Base-by-base conservation (phyloP, 306 rosid genomes). In the Cicer judaicum region DNA sequence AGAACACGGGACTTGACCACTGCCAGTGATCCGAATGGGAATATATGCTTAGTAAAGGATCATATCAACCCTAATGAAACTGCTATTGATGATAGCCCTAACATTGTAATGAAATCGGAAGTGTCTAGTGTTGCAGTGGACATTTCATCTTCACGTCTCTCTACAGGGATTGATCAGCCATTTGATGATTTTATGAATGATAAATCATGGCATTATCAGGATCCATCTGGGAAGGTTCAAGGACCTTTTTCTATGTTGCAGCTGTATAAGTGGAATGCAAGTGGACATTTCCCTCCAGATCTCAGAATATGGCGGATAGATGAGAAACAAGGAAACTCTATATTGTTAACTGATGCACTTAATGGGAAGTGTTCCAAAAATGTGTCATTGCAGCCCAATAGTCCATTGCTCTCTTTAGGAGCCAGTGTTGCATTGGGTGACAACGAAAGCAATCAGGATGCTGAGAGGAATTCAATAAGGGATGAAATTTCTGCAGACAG, bases 211-310 rank as follows among this genome's bases (percentile, higher is more conserved):
- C 87, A 87, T 80, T 95, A 95, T 81, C 91, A 67, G 80, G 99
- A 95, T 78, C 96, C 96, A 14, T 40, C 85, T 78, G 98, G 98
- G 79, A 92, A 89, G 80, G 61, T 87, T 84, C 97, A 89, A 83
- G 99, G 99, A 57, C 99, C 97, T 48, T 92, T 92, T 84, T 74
- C 90, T 66, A 74, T 89, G 87, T 46, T 48, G 65, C 93, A 86
- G 74, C 79, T 95, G 80, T 85, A 79, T 59, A 90, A 88, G 78
- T 95, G 99, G 99, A 84, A 55, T 72, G 57, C 62, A 34, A 81
- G 75, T 68, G 96, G 97, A 24, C 79, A 48, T 81, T 92, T 95
- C 80, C 94, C 99, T 81, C 75, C 81, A 49, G 85, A 90, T 76
- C 85, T 87, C 77, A 85, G 84, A 86, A 78, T 95, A 81, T 95